phyloP scores from a whole-genome alignment of 2,329 filamentous ascomycete species.

The Trichophyton simii region DNA sequence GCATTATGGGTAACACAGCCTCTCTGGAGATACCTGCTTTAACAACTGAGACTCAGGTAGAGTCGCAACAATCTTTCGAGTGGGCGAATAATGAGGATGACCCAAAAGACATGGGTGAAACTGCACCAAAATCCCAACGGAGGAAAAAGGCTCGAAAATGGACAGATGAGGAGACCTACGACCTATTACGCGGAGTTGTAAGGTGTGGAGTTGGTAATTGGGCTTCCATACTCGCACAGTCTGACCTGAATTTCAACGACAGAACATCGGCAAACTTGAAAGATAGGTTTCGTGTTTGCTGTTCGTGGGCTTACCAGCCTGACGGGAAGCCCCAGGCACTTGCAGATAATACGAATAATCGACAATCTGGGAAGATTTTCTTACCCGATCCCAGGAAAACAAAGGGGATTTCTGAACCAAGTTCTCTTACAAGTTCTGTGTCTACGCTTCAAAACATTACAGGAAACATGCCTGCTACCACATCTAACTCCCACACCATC shows the following conservation, averaged over 20 bases:
- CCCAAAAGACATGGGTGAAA: not conserved
- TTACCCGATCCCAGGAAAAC: slow-evolving; percentile 16
- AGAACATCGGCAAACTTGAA: slow-evolving; percentile 52
- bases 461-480: not conserved
- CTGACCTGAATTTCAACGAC: slow-evolving; percentile 45
- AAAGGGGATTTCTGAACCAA: slow-evolving; percentile 8
- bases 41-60: not conserved
- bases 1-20: not conserved
- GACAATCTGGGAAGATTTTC: slow-evolving; percentile 11
- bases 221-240: slow-evolving; percentile 48
- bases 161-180: slow-evolving; percentile 49
- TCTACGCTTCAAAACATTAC: not conserved
- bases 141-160: slow-evolving; percentile 42
- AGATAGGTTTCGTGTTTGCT: slow-evolving; percentile 46
- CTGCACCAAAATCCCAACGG: slow-evolving; percentile 24
- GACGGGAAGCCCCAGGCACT: slow-evolving; percentile 24
- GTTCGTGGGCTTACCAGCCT: slow-evolving; percentile 36
- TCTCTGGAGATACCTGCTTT: not conserved
- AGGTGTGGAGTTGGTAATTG: slow-evolving; percentile 52
- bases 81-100: not conserved
- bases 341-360: slow-evolving; percentile 8
- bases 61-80: not conserved
- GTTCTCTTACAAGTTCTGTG: not conserved
- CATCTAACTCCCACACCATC: not conserved
- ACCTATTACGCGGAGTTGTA: slow-evolving; percentile 46